phyloP scores from a whole-genome alignment of 1,139 yeast species.

The Entelexis paramagnoliae region DNA sequence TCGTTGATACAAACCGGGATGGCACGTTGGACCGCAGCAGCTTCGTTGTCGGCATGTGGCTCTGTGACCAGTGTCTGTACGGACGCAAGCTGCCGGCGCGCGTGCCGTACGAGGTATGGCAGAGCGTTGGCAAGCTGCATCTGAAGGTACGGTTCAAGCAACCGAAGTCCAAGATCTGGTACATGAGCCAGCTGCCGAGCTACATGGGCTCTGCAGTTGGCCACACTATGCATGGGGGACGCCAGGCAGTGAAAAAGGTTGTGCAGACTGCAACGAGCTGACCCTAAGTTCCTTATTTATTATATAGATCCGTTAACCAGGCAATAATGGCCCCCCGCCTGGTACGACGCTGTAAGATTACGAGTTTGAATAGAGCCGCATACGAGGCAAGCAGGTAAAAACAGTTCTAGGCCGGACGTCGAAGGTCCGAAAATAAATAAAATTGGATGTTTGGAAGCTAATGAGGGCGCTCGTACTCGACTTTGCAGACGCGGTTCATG shows the following conservation, averaged over 20 bases:
- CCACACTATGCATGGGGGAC: constrained; percentile 20
- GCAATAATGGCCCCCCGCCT: not conserved
- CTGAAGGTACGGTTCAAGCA: constrained; percentile 32
- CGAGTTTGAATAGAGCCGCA: not conserved
- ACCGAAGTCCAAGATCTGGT: constrained; percentile 17
- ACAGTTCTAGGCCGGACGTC: no score
- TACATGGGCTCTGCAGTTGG: constrained; percentile 17
- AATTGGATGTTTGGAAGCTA: not conserved
- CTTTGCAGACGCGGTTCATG: constrained; percentile 51
- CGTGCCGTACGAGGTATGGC: constrained; percentile 35
- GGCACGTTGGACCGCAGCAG: constrained; percentile 72
- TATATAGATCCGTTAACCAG: not conserved
- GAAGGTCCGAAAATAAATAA: not conserved
- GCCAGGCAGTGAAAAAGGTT: constrained; percentile 21
- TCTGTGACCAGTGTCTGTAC: constrained; percentile 88
- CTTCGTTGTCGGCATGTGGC: constrained; percentile 90
- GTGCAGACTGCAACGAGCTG: constrained; percentile 21
- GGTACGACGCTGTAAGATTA: no score
- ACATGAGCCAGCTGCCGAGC: constrained; percentile 15
- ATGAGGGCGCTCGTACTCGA: constrained; percentile 50
- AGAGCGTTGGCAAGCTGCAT: constrained; percentile 35
- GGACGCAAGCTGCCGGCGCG: constrained; percentile 76
- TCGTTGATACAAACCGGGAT: constrained; percentile 67
- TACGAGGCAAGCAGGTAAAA: no score
- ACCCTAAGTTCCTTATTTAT: not conserved